phyloP scores from a whole-genome alignment of 768 basidiomycete genomes.

The Lyophyllum atratum region DNA sequence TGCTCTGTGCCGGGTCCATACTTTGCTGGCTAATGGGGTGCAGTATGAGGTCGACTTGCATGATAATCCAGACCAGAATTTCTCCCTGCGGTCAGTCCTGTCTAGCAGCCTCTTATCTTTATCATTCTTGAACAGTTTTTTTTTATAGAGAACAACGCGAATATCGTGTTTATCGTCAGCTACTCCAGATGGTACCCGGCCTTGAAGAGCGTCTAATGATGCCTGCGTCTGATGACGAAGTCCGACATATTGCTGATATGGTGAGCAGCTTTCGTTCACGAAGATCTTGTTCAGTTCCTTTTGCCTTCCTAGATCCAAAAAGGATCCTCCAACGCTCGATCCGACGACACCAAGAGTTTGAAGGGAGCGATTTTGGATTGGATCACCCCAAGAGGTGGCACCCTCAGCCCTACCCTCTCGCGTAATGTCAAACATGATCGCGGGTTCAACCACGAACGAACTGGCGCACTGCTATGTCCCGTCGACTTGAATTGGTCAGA shows the following conservation, averaged over 20 bases:
- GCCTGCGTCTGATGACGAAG: conserved; percentile 21
- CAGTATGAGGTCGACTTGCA: not conserved
- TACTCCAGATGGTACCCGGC: conserved; percentile 2
- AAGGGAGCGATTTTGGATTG: conserved; percentile 25
- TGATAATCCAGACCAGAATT: not conserved
- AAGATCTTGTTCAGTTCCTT: not conserved
- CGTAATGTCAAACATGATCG: conserved; percentile 9
- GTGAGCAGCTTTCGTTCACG: conserved; percentile 1
- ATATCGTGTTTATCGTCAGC: not conserved
- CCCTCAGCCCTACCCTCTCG: conserved; percentile 9
- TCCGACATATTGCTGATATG: conserved; percentile 17
- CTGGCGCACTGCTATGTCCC: conserved; percentile 20
- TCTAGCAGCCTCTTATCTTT: not conserved
- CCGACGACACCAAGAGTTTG: conserved; percentile 9
- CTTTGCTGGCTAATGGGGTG: conserved; percentile 19
- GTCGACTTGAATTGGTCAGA: conserved; percentile 11
- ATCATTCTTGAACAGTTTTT: not conserved
- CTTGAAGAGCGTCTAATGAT: conserved; percentile 14
- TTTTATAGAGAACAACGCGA: not conserved
- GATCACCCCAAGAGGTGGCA: conserved; percentile 21
- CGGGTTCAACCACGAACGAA: conserved; percentile 13
- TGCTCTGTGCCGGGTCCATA: conserved; percentile 15
- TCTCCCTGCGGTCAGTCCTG: not conserved
- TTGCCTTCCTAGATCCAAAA: conserved; percentile 22
- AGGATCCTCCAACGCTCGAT: conserved; percentile 17